These are phyloP conservation scores for Persicaria maculosa DNA, from an alignment of 148 eudicot species.

Conservation along the genomic window DNA sequence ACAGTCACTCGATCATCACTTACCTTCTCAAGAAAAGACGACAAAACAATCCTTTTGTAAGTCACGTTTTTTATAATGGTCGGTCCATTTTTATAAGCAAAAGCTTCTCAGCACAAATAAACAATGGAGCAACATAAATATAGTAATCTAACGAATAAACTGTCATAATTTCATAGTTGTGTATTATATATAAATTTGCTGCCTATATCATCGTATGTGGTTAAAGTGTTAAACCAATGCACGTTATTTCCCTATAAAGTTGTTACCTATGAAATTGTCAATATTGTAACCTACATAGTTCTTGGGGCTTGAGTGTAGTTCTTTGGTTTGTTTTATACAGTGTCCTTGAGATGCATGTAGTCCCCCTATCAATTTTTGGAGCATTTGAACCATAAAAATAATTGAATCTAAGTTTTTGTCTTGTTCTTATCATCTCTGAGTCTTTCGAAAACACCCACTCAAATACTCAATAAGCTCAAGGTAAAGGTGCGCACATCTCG, in stretches of 20 bases:
- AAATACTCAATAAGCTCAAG: too few relatives aligned
- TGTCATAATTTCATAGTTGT: background rate
- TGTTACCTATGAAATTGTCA: background rate
- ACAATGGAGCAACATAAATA: background rate
- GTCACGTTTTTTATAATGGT: background rate
- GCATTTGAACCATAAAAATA: too few relatives aligned
- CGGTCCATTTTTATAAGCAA: background rate
- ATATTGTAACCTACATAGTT: background rate
- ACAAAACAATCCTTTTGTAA: background rate
- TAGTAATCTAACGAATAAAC: background rate
- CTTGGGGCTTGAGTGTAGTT: too few relatives aligned
- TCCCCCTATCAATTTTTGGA: too few relatives aligned
- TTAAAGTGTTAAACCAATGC: background rate
- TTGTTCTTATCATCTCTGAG: too few relatives aligned
- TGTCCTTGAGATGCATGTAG: too few relatives aligned
- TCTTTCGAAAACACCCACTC: too few relatives aligned
- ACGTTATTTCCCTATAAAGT: background rate
- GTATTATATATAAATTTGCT: background rate
- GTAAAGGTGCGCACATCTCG: too few relatives aligned
- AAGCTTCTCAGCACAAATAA: background rate
- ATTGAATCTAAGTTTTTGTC: too few relatives aligned
- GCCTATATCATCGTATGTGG: background rate
- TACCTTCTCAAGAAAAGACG: constrained; percentile 36
- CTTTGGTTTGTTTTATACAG: too few relatives aligned
- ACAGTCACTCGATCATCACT: constrained; percentile 59